Percentiles rank a stretch among this genome's conserved stretches.
Conservation (phyloP, 2,329 filamentous ascomycete genomes). For the Akanthomyces uredinophilus region DNA sequence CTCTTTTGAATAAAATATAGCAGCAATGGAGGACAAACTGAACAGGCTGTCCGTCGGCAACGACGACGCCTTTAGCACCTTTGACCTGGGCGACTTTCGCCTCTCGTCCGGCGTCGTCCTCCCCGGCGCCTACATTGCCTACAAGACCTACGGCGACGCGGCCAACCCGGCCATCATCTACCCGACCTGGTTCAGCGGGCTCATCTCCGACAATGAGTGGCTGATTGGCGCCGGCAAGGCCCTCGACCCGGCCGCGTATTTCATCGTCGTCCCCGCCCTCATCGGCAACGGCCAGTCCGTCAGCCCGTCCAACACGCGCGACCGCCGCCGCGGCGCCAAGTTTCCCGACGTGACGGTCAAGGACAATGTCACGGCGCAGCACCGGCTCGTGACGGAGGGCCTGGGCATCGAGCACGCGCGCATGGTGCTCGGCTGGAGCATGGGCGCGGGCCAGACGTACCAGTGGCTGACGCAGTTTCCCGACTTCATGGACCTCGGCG, state of each 20-base stretch:
- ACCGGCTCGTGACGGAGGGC: slow-evolving; percentile 35
- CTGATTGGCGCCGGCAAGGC: slow-evolving; percentile 62
- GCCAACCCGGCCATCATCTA: slow-evolving; percentile 65
- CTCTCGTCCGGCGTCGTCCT: slow-evolving; percentile 61
- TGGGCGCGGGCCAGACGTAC: slow-evolving; percentile 51
- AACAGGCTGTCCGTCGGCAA: too few species aligned
- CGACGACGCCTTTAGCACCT: slow-evolving; percentile 34
- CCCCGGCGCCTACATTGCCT: slow-evolving; percentile 63
- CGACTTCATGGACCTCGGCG: slow-evolving; percentile 39
- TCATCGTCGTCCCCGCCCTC: slow-evolving; percentile 45
- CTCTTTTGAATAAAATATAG: neutral
- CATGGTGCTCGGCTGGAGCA: slow-evolving; percentile 50
- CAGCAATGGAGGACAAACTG: neutral
- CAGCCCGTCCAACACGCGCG: slow-evolving; percentile 44
- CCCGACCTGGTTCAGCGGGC: slow-evolving; percentile 64
- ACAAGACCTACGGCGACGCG: slow-evolving; percentile 67
- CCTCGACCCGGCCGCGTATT: slow-evolving; percentile 51
- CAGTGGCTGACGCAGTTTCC: slow-evolving; percentile 47
- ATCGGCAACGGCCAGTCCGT: slow-evolving; percentile 50
- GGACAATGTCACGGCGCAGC: slow-evolving; percentile 49
- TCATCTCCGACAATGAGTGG: slow-evolving; percentile 69
- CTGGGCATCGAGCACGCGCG: slow-evolving; percentile 39
- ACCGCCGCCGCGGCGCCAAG: slow-evolving; percentile 20
- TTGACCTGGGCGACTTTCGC: slow-evolving; percentile 59
- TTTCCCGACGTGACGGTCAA: slow-evolving; percentile 44